Percentiles rank a stretch among this genome's conserved stretches.
phyloP scores from a whole-genome alignment of 805 yeast genomes.

The Alloascoidea africana region DNA sequence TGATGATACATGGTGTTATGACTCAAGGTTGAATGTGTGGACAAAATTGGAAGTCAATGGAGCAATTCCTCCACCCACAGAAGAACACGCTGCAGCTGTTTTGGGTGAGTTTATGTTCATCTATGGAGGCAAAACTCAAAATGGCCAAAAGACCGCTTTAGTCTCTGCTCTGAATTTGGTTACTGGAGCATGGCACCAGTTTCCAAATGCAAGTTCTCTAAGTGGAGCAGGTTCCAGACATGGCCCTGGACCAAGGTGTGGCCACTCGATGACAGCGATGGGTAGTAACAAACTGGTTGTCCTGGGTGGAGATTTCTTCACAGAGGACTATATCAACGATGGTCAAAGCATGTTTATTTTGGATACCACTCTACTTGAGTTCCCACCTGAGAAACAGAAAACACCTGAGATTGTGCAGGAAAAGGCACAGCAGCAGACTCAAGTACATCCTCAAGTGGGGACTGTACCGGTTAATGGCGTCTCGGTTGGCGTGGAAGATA shows the following conservation, averaged over 20 bases:
- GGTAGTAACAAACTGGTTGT: conserved; percentile 55
- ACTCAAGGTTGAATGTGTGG: conserved; percentile 60
- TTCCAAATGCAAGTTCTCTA: conserved; percentile 21
- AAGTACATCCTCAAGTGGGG: neutral
- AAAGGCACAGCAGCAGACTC: conserved; percentile 5
- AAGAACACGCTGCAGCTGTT: conserved; percentile 80
- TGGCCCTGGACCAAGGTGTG: conserved; percentile 78
- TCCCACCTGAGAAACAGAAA: conserved; percentile 18
- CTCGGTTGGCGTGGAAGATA: neutral
- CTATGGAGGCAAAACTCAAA: conserved; percentile 76
- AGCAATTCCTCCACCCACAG: conserved; percentile 67
- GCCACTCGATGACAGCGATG: conserved; percentile 73
- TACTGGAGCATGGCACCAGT: conserved; percentile 54
- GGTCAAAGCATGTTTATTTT: conserved; percentile 36
- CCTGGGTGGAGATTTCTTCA: conserved; percentile 83
- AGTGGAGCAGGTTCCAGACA: no score
- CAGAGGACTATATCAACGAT: neutral
- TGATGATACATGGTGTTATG: conserved; percentile 70
- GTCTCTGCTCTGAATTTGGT: conserved; percentile 66
- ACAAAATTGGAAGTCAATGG: conserved; percentile 55
- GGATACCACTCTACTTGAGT: conserved; percentile 33
- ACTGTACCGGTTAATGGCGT: neutral
- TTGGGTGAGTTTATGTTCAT: conserved; percentile 68
- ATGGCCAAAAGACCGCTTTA: conserved; percentile 52
- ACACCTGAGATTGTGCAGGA: conserved; percentile 1